Percentiles rank a stretch among this genome's conserved stretches.
These are phyloP conservation scores for Eucalyptus polybractea DNA, from an alignment of 345 rosid species.

Conservation along the genomic window DNA sequence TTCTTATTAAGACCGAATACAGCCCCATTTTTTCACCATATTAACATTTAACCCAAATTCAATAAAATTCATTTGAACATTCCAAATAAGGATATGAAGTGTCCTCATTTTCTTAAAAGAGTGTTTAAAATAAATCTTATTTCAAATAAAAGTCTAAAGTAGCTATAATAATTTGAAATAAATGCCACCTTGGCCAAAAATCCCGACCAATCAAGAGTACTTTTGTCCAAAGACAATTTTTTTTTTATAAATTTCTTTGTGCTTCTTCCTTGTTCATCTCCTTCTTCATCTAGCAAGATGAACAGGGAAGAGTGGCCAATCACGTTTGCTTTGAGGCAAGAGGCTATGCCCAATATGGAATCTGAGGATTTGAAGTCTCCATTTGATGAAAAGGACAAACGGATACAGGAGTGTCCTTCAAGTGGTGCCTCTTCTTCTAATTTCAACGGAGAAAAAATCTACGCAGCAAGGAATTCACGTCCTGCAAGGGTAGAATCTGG, in stretches of 20 bases:
- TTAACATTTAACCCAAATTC: not conserved
- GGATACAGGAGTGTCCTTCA: slow-evolving; percentile 33
- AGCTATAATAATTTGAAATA: too few species aligned
- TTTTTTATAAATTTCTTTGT: too few species aligned
- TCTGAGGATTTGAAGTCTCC: slow-evolving; percentile 43
- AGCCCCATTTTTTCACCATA: not conserved
- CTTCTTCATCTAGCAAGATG: not conserved
- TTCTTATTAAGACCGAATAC: too few species aligned
- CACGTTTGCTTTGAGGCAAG: slow-evolving; percentile 31
- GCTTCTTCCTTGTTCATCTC: not conserved
- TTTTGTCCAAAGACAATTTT: not conserved
- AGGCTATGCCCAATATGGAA: slow-evolving; percentile 23
- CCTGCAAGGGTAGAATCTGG: too few species aligned
- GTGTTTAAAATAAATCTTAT: not conserved
- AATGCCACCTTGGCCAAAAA: not conserved
- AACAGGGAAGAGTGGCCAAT: too few species aligned
- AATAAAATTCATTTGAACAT: too few species aligned
- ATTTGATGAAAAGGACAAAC: slow-evolving; percentile 47
- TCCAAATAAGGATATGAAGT: too few species aligned
- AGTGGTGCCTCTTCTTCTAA: not conserved
- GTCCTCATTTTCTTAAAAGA: too few species aligned
- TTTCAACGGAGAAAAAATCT: too few species aligned
- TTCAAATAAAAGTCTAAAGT: too few species aligned
- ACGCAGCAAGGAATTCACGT: too few species aligned
- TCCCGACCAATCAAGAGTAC: not conserved